Evolutionary conservation across 2,329 filamentous ascomycete genomes (phyloP).

Genomic region (Aspergillus glaucus): DNA sequence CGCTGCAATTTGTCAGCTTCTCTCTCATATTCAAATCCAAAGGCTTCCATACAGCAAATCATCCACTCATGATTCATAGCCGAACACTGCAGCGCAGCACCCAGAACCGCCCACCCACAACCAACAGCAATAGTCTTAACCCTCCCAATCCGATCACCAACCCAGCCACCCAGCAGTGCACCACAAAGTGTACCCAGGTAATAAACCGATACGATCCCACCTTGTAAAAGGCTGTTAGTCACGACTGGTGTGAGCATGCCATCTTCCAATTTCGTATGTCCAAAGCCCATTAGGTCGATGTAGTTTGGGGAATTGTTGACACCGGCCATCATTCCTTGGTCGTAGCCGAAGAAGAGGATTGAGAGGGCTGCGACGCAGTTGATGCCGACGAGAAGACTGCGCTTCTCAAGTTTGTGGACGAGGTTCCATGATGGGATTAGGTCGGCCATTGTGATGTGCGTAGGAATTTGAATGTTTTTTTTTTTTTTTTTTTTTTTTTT

Average conservation of each 20-base stretch:
- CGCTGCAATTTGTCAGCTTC: slow-evolving; percentile 28
- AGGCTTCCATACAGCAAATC: slow-evolving; percentile 51
- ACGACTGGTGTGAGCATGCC: slow-evolving; percentile 47
- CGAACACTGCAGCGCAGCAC: slow-evolving; percentile 59
- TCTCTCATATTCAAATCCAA: background rate
- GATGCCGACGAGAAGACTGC: slow-evolving; percentile 52
- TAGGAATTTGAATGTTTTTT: no score
- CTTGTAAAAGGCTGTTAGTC: slow-evolving; percentile 55
- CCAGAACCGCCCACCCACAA: slow-evolving; percentile 52
- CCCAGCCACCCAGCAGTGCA: slow-evolving; percentile 56
- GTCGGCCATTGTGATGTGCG: slow-evolving; percentile 25
- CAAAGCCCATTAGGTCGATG: slow-evolving; percentile 59
- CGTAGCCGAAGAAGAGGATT: slow-evolving; percentile 64
- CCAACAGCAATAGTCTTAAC: slow-evolving; percentile 59
- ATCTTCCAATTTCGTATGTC: slow-evolving; percentile 48
- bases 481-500: no score
- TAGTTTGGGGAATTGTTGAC: slow-evolving; percentile 62
- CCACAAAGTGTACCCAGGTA: slow-evolving; percentile 60
- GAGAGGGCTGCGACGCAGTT: slow-evolving; percentile 59
- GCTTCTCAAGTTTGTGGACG: slow-evolving; percentile 51
- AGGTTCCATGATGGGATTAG: slow-evolving; percentile 42
- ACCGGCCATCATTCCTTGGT: slow-evolving; percentile 52
- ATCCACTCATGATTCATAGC: slow-evolving; percentile 64
- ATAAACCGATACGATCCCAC: slow-evolving; percentile 55
- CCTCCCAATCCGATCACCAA: slow-evolving; percentile 57